phyloP scores from a whole-genome alignment of 352 stramenopile species.

The Globisporangium megalacanthum region DNA sequence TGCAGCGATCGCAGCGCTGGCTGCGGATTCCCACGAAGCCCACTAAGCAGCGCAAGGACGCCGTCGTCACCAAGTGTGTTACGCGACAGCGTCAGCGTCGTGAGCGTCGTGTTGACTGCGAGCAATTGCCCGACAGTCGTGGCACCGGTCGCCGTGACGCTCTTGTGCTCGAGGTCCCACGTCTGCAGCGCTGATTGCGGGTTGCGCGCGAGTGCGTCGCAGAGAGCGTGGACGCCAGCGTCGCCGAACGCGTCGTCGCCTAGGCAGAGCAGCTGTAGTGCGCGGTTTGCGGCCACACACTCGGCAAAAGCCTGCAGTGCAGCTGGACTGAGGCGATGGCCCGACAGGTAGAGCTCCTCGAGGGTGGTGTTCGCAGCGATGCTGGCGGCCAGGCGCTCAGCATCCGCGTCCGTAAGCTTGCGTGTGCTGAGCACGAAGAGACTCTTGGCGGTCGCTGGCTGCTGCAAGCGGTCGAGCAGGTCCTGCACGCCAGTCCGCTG shows the following conservation, averaged over 20 bases:
- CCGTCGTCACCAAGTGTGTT: slow-evolving; percentile 51
- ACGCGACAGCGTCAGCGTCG: slow-evolving; percentile 49
- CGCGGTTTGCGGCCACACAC: slow-evolving; percentile 55
- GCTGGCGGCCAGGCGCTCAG: slow-evolving; percentile 35
- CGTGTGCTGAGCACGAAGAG: slow-evolving; percentile 75
- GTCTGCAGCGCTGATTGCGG: slow-evolving; percentile 36
- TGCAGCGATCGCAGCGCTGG: slow-evolving; percentile 29
- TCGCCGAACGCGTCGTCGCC: slow-evolving; percentile 58
- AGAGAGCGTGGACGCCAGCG: slow-evolving; percentile 34
- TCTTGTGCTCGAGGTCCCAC: slow-evolving; percentile 78
- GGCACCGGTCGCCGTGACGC: slow-evolving; percentile 34
- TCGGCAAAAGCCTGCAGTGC: slow-evolving; percentile 55
- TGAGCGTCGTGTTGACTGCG: slow-evolving; percentile 32
- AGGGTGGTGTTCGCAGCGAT: slow-evolving; percentile 57
- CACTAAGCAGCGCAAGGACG: slow-evolving; percentile 28
- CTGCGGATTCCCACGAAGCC: slow-evolving; percentile 29
- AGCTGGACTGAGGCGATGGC: slow-evolving; percentile 42
- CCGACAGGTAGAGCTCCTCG: slow-evolving; percentile 73
- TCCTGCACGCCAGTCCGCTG: slow-evolving; percentile 66
- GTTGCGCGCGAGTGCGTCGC: slow-evolving; percentile 47
- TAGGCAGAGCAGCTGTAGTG: slow-evolving; percentile 62
- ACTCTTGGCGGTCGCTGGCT: slow-evolving; percentile 51
- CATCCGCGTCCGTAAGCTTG: slow-evolving; percentile 51
- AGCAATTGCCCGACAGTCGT: slow-evolving; percentile 50
- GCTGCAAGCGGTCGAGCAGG: slow-evolving; percentile 54